A percentile compares a stretch with the other conserved stretches of the same genome.
phyloP scores from a whole-genome alignment of 2,329 filamentous ascomycete species.

The Chalara sp. region DNA sequence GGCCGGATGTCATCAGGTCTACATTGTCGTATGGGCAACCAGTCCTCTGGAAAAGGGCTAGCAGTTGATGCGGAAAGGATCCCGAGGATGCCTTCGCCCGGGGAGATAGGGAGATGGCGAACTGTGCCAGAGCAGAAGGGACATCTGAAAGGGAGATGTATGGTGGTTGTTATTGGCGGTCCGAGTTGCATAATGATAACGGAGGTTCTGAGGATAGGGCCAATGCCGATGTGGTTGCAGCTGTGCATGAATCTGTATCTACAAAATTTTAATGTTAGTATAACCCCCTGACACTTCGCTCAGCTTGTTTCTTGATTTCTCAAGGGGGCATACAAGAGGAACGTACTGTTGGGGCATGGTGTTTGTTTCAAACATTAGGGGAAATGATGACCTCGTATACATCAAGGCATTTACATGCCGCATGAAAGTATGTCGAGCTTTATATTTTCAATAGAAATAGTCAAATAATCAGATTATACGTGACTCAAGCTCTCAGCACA shows the following conservation, averaged over 20 bases:
- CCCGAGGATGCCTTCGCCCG: constrained; percentile 9
- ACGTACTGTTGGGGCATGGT: too few relatives aligned
- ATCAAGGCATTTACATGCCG: too few relatives aligned
- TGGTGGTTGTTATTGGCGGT: background rate
- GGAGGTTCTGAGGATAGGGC: constrained; percentile 3
- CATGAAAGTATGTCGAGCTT: too few relatives aligned
- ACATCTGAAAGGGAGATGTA: constrained; percentile 8
- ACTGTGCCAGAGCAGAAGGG: constrained; percentile 10
- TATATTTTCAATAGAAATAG: too few relatives aligned
- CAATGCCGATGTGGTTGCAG: constrained; percentile 12
- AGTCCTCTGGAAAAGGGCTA: constrained; percentile 2
- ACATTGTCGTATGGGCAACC: constrained; percentile 8
- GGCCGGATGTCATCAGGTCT: constrained; percentile 2
- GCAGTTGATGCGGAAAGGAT: constrained; percentile 2
- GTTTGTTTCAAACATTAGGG: too few relatives aligned
- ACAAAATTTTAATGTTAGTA: background rate
- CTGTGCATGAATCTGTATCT: constrained; percentile 12
- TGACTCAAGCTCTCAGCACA: too few relatives aligned
- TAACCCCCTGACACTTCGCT: too few relatives aligned
- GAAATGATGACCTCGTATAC: too few relatives aligned
- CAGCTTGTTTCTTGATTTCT: too few relatives aligned
- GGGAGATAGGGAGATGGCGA: background rate
- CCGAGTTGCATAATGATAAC: background rate
- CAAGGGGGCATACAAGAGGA: too few relatives aligned
- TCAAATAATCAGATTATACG: too few relatives aligned